Conservation (phyloP, 495 filamentous ascomycete species). For the Aspergillus bridgeri region DNA sequence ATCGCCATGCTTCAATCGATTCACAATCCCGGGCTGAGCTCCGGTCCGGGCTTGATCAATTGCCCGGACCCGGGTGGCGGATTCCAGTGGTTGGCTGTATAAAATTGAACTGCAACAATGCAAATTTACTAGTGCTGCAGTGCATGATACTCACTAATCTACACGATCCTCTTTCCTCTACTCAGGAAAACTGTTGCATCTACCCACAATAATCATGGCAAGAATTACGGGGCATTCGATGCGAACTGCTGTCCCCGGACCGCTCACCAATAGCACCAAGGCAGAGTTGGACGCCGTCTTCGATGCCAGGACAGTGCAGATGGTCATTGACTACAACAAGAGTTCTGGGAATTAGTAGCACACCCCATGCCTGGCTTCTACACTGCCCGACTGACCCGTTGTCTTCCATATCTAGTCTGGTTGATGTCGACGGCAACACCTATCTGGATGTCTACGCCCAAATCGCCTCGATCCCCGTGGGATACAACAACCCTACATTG, state of each 20-base stretch:
- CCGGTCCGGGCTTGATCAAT: no score
- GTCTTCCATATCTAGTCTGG: not conserved
- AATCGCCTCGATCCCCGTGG: constrained; percentile 69
- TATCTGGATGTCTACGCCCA: constrained; percentile 60
- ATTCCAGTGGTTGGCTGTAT: no score
- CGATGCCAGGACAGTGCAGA: constrained; percentile 76
- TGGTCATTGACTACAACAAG: constrained; percentile 68
- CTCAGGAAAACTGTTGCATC: not conserved
- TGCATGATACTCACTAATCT: no score
- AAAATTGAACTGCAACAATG: no score
- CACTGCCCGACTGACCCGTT: constrained; percentile 30
- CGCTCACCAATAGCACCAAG: not conserved
- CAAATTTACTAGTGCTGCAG: no score
- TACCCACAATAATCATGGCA: not conserved
- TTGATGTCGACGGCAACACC: constrained; percentile 24
- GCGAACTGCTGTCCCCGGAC: not conserved
- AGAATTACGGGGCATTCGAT: not conserved
- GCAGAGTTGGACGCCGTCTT: constrained; percentile 67
- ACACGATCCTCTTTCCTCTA: no score
- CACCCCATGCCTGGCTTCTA: no score
- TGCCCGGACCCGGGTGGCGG: no score
- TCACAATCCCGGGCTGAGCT: no score
- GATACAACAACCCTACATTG: constrained; percentile 77
- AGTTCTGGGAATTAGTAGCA: constrained; percentile 38
- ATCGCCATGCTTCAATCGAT: no score